A percentile compares a stretch with the other conserved stretches of the same genome.
Evolutionary conservation across 139 green algal species (phyloP).

Genomic region (Coelastrella sp.): DNA sequence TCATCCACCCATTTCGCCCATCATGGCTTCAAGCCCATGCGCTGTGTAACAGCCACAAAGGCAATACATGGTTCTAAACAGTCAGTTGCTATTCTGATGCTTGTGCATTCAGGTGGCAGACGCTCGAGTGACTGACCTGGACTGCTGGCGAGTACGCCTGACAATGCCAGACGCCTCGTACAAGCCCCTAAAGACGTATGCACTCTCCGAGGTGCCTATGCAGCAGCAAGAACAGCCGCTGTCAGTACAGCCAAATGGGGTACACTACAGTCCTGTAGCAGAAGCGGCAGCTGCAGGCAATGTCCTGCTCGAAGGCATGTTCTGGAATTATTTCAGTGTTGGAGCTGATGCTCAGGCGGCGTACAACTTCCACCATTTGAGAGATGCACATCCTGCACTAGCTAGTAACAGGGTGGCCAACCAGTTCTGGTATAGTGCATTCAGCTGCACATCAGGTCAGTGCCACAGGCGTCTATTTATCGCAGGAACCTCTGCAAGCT

Average conservation of each 20-base stretch:
- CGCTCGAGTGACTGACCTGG: conserved; percentile 49
- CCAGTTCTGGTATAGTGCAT: conserved; percentile 80
- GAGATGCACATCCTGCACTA: conserved; percentile 69
- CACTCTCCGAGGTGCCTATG: background rate
- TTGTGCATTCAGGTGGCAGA: conserved; percentile 46
- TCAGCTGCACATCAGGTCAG: conserved; percentile 63
- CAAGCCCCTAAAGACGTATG: conserved; percentile 21
- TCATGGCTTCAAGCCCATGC: no score
- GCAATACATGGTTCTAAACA: no score
- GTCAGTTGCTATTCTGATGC: no score
- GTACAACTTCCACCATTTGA: conserved; percentile 85
- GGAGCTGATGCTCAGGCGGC: conserved; percentile 86
- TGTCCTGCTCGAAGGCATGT: conserved; percentile 55
- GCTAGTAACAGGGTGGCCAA: conserved; percentile 66
- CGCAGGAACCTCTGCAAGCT: background rate
- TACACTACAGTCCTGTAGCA: background rate
- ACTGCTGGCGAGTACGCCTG: conserved; percentile 65
- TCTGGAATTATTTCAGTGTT: conserved; percentile 91
- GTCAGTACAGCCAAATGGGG: background rate
- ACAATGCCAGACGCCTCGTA: conserved; percentile 42
- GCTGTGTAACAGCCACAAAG: no score
- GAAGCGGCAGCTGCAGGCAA: background rate
- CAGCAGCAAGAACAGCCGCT: background rate
- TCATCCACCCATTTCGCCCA: no score
- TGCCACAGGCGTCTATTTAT: background rate